Conservation (phyloP, 1,284 basidiomycete species). For the Omphalotus olearius region DNA sequence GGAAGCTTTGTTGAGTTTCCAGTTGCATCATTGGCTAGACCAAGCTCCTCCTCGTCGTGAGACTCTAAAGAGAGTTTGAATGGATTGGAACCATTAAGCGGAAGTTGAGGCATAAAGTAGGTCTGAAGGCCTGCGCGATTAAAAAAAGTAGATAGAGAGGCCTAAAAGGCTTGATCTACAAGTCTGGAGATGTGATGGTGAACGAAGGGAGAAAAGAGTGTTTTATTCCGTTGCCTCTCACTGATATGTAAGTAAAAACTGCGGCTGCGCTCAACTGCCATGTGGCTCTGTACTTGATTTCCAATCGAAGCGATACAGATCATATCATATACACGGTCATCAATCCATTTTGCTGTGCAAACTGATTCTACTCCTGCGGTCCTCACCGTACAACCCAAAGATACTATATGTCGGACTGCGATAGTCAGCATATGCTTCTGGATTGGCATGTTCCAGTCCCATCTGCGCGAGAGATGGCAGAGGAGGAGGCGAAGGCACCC, state of each 20-base stretch:
- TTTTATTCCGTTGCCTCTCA: background rate
- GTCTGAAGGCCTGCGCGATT: slow-evolving; percentile 12
- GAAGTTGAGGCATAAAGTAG: slow-evolving; percentile 20
- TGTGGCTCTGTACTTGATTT: background rate
- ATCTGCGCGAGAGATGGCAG: slow-evolving; percentile 73
- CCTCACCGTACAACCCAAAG: slow-evolving; percentile 65
- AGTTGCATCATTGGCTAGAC: slow-evolving; percentile 30
- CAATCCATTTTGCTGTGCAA: slow-evolving; percentile 15
- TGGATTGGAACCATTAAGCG: slow-evolving; percentile 15
- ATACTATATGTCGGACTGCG: slow-evolving; percentile 79
- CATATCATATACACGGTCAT: background rate
- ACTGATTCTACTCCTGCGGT: slow-evolving; percentile 49
- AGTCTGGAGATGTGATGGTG: slow-evolving; percentile 1
- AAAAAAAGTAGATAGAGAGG: background rate
- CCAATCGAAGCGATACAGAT: background rate
- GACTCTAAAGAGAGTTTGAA: slow-evolving; percentile 29
- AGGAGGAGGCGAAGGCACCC: slow-evolving; percentile 72
- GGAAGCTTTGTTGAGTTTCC: slow-evolving; percentile 35
- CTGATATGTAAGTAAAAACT: background rate
- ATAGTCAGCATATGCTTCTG: slow-evolving; percentile 59
- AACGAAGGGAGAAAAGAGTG: background rate
- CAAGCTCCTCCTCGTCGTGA: slow-evolving; percentile 40
- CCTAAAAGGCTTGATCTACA: slow-evolving; percentile 9
- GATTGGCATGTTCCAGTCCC: slow-evolving; percentile 60
- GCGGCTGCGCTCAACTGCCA: background rate